phyloP scores from a whole-genome alignment of 2,329 filamentous ascomycete species.

The Penicillium sp. region DNA sequence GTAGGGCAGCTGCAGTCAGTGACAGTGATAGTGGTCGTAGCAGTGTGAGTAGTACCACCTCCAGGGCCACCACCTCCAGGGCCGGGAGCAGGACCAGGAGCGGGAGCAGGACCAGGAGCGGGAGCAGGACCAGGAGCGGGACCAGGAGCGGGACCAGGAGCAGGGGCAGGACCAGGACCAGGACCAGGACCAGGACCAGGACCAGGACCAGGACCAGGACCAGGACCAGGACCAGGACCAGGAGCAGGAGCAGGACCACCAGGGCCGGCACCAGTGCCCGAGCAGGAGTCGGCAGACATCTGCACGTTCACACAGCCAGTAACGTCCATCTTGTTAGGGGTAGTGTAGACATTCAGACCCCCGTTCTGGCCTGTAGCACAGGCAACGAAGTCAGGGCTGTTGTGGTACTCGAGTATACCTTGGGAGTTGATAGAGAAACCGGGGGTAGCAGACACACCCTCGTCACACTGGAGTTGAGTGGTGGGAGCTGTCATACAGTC shows the following conservation, averaged over 20 bases:
- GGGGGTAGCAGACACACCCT: slow-evolving; percentile 48
- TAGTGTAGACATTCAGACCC: slow-evolving; percentile 45
- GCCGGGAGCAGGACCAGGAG: neutral
- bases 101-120: neutral
- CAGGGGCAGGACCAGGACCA: neutral
- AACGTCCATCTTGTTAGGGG: slow-evolving; percentile 28
- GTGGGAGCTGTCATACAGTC: slow-evolving; percentile 47
- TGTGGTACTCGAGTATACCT: slow-evolving; percentile 54
- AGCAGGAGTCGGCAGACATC: slow-evolving; percentile 40
- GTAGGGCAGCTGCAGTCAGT: slow-evolving; percentile 20
- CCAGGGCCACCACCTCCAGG: neutral
- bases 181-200: neutral
- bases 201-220: neutral
- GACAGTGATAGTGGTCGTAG: slow-evolving; percentile 22
- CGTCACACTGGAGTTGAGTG: slow-evolving; percentile 62
- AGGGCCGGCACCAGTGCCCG: slow-evolving; percentile 14
- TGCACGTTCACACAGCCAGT: slow-evolving; percentile 36
- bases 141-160: neutral
- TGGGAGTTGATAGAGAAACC: slow-evolving; percentile 58
- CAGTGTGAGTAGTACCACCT: slow-evolving; percentile 5
- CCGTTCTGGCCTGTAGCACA: slow-evolving; percentile 54
- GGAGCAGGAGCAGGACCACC: neutral
- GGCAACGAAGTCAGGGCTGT: slow-evolving; percentile 56
- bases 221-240: neutral
- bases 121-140: neutral